Evolutionary conservation across 352 stramenopile genomes (phyloP).

Genomic region (Globisporangium emineosum): DNA sequence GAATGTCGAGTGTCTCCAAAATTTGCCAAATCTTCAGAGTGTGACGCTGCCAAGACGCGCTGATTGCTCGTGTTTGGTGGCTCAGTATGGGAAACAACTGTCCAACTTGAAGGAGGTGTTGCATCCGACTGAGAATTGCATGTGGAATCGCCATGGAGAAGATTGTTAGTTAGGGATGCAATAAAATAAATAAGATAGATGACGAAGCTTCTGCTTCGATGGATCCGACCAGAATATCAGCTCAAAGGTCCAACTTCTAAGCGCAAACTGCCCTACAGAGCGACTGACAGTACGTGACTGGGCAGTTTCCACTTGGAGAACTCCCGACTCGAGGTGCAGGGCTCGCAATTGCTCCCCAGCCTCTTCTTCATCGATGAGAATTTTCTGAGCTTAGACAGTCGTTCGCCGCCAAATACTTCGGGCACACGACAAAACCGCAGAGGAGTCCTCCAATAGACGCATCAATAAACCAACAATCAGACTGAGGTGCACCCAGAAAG

Average conservation of each 20-base stretch:
- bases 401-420: background rate
- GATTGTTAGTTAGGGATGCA: background rate
- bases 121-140: background rate
- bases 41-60: background rate
- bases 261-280: background rate
- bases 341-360: background rate
- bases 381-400: background rate
- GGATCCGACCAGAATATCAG: too few relatives aligned
- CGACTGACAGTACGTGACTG: background rate
- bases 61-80: background rate
- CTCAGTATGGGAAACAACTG: background rate
- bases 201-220: background rate
- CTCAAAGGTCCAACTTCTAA: background rate
- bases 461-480: slow-evolving; percentile 57
- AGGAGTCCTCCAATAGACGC: slow-evolving; percentile 45
- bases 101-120: slow-evolving; percentile 1
- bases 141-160: background rate
- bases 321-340: background rate
- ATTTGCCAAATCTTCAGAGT: background rate
- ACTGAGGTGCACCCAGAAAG: slow-evolving; percentile 69
- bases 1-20: background rate
- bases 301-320: background rate
- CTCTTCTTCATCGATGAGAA: background rate
- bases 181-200: too few relatives aligned
- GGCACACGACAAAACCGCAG: slow-evolving; percentile 46